Conservation (phyloP, 2,329 filamentous ascomycete genomes). For the Aspergillus sp. region DNA sequence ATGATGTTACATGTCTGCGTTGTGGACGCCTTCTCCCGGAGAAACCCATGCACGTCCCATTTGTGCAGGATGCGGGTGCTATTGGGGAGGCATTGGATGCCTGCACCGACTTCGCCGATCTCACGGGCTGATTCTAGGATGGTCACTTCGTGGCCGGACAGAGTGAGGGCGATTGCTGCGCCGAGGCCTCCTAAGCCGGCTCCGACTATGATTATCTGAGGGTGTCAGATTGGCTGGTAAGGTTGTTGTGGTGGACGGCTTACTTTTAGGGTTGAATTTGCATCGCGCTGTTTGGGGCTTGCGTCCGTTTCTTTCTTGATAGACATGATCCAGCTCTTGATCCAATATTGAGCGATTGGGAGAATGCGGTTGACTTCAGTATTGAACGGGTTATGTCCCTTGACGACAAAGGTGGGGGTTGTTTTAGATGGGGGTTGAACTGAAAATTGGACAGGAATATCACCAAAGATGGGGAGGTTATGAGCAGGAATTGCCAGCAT, state of each 20-base stretch:
- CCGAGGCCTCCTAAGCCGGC: conserved; percentile 23
- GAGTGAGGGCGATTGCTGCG: conserved; percentile 18
- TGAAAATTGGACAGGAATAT: too few species aligned
- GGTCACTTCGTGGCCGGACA: conserved; percentile 20
- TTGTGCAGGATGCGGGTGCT: conserved; percentile 11
- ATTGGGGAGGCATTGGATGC: conserved; percentile 24
- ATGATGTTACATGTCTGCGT: conserved; percentile 6
- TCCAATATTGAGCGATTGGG: background rate
- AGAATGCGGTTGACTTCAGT: too few species aligned
- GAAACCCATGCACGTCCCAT: conserved; percentile 5
- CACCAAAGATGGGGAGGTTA: too few species aligned
- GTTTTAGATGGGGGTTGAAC: too few species aligned
- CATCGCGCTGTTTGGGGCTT: background rate
- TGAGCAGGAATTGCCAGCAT: too few species aligned
- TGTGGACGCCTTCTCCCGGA: conserved; percentile 1
- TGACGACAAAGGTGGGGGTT: too few species aligned
- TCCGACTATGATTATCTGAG: conserved; percentile 14
- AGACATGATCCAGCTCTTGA: background rate
- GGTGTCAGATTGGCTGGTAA: background rate
- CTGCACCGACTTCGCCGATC: conserved; percentile 24
- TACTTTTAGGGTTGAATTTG: background rate
- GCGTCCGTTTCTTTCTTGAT: background rate
- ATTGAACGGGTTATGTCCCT: too few species aligned
- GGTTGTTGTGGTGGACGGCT: background rate
- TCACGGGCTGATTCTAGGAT: conserved; percentile 20